Conservation (phyloP, 1,139 yeast species). For the Lodderomyces oxycetoniae region DNA sequence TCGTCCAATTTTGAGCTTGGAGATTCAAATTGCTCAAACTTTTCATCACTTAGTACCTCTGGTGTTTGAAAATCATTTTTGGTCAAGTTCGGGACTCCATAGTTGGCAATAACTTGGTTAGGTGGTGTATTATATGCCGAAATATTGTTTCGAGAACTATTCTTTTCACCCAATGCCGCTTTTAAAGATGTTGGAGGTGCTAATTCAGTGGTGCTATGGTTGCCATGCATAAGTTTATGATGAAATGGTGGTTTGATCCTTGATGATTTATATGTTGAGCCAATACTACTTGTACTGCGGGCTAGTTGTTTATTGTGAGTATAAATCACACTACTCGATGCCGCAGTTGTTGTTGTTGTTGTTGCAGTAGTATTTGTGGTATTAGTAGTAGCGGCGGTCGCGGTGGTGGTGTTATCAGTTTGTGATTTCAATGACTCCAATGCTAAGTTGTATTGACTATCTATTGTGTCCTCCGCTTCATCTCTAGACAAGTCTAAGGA, state of each 20-base stretch:
- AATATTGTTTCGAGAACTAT: background rate
- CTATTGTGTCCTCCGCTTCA: slow-evolving; percentile 6
- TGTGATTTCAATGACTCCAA: background rate
- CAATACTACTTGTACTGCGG: slow-evolving; percentile 13
- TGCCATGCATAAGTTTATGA: slow-evolving; percentile 1
- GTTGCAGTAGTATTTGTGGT: too few species aligned
- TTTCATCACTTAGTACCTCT: slow-evolving; percentile 15
- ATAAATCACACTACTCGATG: slow-evolving; percentile 1
- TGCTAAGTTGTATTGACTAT: slow-evolving; percentile 6
- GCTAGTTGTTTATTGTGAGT: slow-evolving; percentile 4
- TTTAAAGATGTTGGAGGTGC: slow-evolving; percentile 13
- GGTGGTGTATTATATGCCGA: slow-evolving; percentile 1
- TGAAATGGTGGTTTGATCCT: slow-evolving; percentile 15
- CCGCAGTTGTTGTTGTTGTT: background rate
- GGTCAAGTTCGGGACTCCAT: slow-evolving; percentile 11
- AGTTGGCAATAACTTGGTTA: background rate
- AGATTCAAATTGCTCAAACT: slow-evolving; percentile 6
- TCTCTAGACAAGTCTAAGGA: slow-evolving; percentile 7
- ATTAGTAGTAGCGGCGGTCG: too few species aligned
- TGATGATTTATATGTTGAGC: slow-evolving; percentile 13
- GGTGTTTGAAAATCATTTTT: slow-evolving; percentile 18
- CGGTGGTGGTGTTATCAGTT: background rate
- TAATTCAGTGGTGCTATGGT: slow-evolving; percentile 3
- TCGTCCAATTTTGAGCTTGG: slow-evolving; percentile 1
- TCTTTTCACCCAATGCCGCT: slow-evolving; percentile 3